phyloP scores from a whole-genome alignment of 1,284 basidiomycete species.

The Microbotryum violaceum region DNA sequence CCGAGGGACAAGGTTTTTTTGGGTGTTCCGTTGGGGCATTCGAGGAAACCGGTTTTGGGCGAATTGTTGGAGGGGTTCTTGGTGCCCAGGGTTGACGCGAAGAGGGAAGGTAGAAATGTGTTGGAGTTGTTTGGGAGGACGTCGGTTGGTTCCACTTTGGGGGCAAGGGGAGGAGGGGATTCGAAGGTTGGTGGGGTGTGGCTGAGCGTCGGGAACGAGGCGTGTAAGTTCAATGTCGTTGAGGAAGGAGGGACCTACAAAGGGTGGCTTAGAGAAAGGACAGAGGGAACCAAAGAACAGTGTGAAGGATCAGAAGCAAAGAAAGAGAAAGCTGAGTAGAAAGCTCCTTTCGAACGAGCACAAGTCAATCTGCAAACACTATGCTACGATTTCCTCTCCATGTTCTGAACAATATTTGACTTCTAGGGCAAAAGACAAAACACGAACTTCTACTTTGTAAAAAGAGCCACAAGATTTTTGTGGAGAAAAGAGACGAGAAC shows the following conservation, averaged over 20 bases:
- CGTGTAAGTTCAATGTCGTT: slow-evolving; percentile 33
- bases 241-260: background rate
- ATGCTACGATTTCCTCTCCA: too few species aligned
- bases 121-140: slow-evolving; percentile 35
- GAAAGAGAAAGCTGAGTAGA: too few species aligned
- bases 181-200: slow-evolving; percentile 17
- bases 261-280: slow-evolving; percentile 1
- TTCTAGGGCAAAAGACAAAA: too few species aligned
- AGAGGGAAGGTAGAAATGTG: slow-evolving; percentile 8
- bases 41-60: slow-evolving; percentile 31
- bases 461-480: too few species aligned
- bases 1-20: slow-evolving; percentile 22
- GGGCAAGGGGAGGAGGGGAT: background rate
- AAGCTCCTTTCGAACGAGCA: too few species aligned
- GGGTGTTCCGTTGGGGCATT: slow-evolving; percentile 29
- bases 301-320: background rate
- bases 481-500: too few species aligned
- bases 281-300: background rate
- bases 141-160: slow-evolving; percentile 2
- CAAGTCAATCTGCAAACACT: too few species aligned
- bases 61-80: slow-evolving; percentile 23
- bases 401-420: too few species aligned
- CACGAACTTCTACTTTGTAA: too few species aligned
- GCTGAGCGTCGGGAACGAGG: slow-evolving; percentile 33
- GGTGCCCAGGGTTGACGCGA: background rate